Percentiles rank a stretch among this genome's conserved stretches.
Conservation (phyloP, 257 asterid species). For the Penstemon newberryi region DNA sequence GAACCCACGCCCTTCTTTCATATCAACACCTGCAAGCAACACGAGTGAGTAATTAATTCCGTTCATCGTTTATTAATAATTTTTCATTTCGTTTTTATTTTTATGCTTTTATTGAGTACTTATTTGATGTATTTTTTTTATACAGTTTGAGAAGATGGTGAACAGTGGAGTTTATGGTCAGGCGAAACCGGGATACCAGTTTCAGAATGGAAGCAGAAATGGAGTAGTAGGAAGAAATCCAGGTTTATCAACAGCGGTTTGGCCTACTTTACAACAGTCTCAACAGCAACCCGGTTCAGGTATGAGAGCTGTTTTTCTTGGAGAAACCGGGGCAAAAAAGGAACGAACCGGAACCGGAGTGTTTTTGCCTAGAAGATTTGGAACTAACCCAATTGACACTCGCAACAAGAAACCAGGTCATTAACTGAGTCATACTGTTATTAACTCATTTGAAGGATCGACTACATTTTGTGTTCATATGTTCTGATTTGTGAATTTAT, state of each 20-base stretch:
- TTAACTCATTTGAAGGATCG: background rate
- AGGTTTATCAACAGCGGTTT: conserved; percentile 36
- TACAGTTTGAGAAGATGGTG: conserved; percentile 46
- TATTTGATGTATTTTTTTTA: background rate
- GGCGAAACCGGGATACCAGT: conserved; percentile 32
- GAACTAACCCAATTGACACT: conserved; percentile 34
- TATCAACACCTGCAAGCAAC: conserved; percentile 49
- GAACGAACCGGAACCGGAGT: conserved; percentile 90
- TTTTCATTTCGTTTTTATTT: background rate
- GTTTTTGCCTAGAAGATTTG: conserved; percentile 63
- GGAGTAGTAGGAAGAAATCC: conserved; percentile 23
- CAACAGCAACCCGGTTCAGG: conserved; percentile 52
- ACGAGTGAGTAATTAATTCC: conserved; percentile 29
- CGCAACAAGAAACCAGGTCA: conserved; percentile 55
- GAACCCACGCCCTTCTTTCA: conserved; percentile 36
- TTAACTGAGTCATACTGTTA: background rate
- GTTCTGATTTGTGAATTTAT: conserved; percentile 12
- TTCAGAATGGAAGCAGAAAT: conserved; percentile 31
- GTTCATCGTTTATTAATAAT: no score
- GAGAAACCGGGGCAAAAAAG: conserved; percentile 48
- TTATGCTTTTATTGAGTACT: background rate
- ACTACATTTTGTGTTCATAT: conserved; percentile 4
- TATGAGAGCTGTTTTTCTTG: conserved; percentile 62
- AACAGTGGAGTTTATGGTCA: conserved; percentile 31
- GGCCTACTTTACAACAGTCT: conserved; percentile 61